Evolutionary conservation across 352 stramenopile species (phyloP).

Genomic region (Pythium diclinum): DNA sequence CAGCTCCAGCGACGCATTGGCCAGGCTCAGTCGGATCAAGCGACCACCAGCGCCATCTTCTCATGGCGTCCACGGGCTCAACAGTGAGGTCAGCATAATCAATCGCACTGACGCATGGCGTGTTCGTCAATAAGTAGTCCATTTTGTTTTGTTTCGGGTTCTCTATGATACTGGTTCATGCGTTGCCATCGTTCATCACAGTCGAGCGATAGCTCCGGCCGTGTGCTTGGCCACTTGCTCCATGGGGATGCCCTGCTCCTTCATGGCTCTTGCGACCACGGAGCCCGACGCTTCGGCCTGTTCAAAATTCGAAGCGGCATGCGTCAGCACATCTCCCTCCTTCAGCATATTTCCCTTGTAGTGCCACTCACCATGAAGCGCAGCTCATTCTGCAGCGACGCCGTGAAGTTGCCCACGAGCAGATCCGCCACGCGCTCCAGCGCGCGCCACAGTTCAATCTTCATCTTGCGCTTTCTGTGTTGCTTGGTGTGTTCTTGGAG

Average conservation of each 20-base stretch:
- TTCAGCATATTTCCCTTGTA: background rate
- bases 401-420: slow-evolving; percentile 77
- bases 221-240: slow-evolving; percentile 68
- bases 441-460: slow-evolving; percentile 52
- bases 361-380: slow-evolving; percentile 68
- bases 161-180: slow-evolving; percentile 8
- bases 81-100: background rate
- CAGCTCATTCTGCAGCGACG: slow-evolving; percentile 83
- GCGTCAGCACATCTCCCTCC: background rate
- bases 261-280: slow-evolving; percentile 53
- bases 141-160: background rate
- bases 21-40: slow-evolving; percentile 39
- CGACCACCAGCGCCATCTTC: slow-evolving; percentile 41
- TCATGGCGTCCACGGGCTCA: slow-evolving; percentile 35
- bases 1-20: slow-evolving; percentile 46
- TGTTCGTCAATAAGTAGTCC: background rate
- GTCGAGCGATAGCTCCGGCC: slow-evolving; percentile 52
- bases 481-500: background rate
- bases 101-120: too few species aligned
- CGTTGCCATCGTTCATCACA: slow-evolving; percentile 30
- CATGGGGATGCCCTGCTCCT: slow-evolving; percentile 69
- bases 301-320: background rate
- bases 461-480: slow-evolving; percentile 35
- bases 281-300: slow-evolving; percentile 73
- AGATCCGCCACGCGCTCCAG: slow-evolving; percentile 68